Conservation (phyloP, 495 filamentous ascomycete genomes). For the Podospora tetraspora region DNA sequence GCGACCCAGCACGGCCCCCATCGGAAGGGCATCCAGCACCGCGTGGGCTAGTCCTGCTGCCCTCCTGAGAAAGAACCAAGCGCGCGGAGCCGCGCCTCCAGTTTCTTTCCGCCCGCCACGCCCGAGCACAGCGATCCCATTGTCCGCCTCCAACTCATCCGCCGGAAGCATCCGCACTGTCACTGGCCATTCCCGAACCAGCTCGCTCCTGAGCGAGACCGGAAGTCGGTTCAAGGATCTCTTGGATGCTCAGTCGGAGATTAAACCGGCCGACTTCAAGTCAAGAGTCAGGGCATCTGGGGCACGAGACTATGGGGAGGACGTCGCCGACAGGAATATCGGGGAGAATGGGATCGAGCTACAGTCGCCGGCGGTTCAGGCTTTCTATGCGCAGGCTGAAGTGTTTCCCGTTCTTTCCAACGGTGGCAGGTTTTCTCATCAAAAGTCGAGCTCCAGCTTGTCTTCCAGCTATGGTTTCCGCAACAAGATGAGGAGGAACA, state of each 20-base stretch:
- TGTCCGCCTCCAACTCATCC: conserved; percentile 14
- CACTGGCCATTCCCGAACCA: conserved; percentile 14
- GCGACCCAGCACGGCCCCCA: conserved; percentile 40
- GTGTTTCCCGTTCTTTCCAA: background rate
- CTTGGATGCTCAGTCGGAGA: conserved; percentile 47
- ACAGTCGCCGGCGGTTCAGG: conserved; percentile 26
- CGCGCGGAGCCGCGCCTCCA: conserved; percentile 19
- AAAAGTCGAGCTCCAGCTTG: background rate
- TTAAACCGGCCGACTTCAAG: conserved; percentile 41
- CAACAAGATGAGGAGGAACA: background rate
- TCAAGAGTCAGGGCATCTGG: conserved; percentile 44
- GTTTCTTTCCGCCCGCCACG: conserved; percentile 25
- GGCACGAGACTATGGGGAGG: conserved; percentile 47
- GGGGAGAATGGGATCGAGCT: conserved; percentile 31
- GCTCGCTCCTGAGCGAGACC: conserved; percentile 15
- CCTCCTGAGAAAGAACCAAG: conserved; percentile 14
- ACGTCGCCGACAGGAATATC: conserved; percentile 52
- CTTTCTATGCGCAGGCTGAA: conserved; percentile 25
- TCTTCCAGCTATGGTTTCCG: background rate
- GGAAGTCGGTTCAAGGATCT: conserved; percentile 41
- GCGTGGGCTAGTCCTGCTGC: conserved; percentile 5
- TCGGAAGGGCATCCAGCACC: conserved; percentile 6
- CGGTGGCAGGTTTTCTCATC: background rate
- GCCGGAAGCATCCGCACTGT: background rate
- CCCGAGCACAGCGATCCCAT: conserved; percentile 5